Percentiles rank a stretch among this genome's conserved stretches.
Evolutionary conservation across 2,329 filamentous ascomycete genomes (phyloP).

Genomic region (Microcyclospora tardicrescens): DNA sequence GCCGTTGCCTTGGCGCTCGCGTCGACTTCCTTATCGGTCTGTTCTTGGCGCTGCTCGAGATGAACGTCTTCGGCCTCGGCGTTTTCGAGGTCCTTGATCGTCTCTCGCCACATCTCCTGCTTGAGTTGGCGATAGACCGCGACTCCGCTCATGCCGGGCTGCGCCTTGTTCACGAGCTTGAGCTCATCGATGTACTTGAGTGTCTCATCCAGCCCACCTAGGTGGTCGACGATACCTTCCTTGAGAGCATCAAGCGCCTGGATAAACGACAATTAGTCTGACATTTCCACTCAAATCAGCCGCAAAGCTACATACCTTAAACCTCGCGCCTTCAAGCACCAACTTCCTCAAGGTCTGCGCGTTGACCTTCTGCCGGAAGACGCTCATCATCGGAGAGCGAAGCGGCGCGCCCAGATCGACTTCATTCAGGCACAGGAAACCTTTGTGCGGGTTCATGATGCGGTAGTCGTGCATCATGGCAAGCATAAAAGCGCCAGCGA

Average conservation of each 20-base stretch:
- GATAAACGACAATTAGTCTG: background rate
- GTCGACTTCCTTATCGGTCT: constrained; percentile 23
- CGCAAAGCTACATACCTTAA: constrained; percentile 25
- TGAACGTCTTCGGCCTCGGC: constrained; percentile 28
- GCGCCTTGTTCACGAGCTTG: constrained; percentile 46
- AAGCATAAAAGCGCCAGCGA: constrained; percentile 70
- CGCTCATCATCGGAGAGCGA: constrained; percentile 56
- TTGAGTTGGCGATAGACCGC: constrained; percentile 61
- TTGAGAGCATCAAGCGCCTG: constrained; percentile 48
- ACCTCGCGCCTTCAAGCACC: constrained; percentile 62
- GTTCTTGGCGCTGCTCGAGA: no score
- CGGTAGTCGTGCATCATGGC: constrained; percentile 67
- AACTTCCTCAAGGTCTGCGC: constrained; percentile 46
- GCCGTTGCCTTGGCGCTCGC: constrained; percentile 38
- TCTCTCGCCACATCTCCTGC: constrained; percentile 60
- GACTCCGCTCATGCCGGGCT: constrained; percentile 29
- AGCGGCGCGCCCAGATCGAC: constrained; percentile 68
- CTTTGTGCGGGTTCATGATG: constrained; percentile 55
- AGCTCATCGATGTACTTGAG: constrained; percentile 47
- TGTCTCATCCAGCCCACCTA: constrained; percentile 53
- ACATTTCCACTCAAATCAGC: background rate
- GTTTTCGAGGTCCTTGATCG: constrained; percentile 44
- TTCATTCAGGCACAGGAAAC: constrained; percentile 73
- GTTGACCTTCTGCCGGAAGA: constrained; percentile 59
- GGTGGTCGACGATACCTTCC: constrained; percentile 53